Evolutionary conservation across 805 yeast species (phyloP), one percentile per base, ranked within the genome.

Genomic region (Kuraishia ogatae): DNA sequence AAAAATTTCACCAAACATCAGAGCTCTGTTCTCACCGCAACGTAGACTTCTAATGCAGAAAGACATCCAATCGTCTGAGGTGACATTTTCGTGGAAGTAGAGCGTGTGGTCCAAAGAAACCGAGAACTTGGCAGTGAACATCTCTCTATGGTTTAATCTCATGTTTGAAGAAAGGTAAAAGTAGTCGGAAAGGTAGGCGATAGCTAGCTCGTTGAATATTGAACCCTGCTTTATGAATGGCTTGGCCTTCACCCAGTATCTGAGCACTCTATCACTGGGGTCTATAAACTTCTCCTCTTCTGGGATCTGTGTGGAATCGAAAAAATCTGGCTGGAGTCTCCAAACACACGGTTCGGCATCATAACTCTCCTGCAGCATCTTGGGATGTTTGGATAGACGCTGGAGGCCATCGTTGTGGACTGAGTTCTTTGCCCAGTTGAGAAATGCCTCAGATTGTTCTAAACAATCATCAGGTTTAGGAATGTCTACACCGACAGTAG

Each of bases 51-150:
- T 70, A 50, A 82, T 71, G 51, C 78, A 73, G 54, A 79, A 77
- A 17, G 75, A 71, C 62, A 80, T 67, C 83, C 85, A 84, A 48
- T 81, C 73, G 49, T 75, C 71, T 1, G 73, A 69, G 48, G 74
- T 70, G 56, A 81, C 74, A 54, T 78, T 81, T 19, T 69, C 67
- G 63, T 84, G 89, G 71, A 86, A 84, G 65, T 83, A 83, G 35
- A 87, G 76, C 0, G 83, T 69, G 63, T 86, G 91, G 60, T 85
- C 91, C 58, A 86, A 66, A 22, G 87, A 81, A 2, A 83, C 84
- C 17, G 83, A 78, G 58, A 81, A 76, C 43, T 73, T 75, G 19
- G 79, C 72, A 21, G 77, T 71, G 56, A 72, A 73, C 64, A 77
- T 62, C 22, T 75, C 76, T 48, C 76, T 66, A 53, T 79, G 65